These are phyloP conservation scores for Globisporangium carolinianum DNA, from an alignment of 352 stramenopile species.

Conservation along the genomic window DNA sequence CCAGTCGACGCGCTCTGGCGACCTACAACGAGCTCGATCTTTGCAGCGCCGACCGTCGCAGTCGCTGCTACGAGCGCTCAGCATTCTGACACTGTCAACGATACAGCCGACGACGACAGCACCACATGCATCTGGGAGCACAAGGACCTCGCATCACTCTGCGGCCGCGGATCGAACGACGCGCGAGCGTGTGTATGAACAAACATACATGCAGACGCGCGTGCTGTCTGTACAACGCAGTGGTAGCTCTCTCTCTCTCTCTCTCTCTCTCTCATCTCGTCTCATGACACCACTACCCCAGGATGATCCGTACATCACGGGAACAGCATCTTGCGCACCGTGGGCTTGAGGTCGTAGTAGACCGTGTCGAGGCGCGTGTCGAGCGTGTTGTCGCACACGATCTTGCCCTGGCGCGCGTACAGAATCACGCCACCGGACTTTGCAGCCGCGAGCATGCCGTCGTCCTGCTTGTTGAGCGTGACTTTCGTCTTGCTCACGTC, in stretches of 20 bases:
- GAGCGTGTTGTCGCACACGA: constrained; percentile 98
- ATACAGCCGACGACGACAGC: not conserved
- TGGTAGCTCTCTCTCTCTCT: too few species aligned
- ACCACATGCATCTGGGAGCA: constrained; percentile 1
- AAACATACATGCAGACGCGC: not conserved
- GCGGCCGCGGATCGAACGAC: not conserved
- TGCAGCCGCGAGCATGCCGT: constrained; percentile 76
- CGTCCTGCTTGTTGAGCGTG: constrained; percentile 80
- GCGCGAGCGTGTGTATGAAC: too few species aligned
- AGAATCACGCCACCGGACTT: constrained; percentile 83
- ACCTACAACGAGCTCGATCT: constrained; percentile 36
- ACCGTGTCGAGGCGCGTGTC: constrained; percentile 81
- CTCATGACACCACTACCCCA: constrained; percentile 22
- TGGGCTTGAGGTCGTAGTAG: constrained; percentile 81
- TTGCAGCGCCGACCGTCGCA: constrained; percentile 9
- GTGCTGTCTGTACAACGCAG: not conserved
- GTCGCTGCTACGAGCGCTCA: not conserved
- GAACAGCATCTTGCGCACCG: constrained; percentile 76
- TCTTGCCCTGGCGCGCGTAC: constrained; percentile 90
- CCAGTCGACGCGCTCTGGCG: constrained; percentile 36
- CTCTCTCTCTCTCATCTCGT: too few species aligned
- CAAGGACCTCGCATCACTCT: constrained; percentile 9
- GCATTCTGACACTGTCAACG: too few species aligned
- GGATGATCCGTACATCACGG: constrained; percentile 8
- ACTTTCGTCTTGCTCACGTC: constrained; percentile 89